A percentile compares a stretch with the other conserved stretches of the same genome.
Evolutionary conservation across 2,329 filamentous ascomycete species (phyloP).

Genomic region (Botrytis squamosa): DNA sequence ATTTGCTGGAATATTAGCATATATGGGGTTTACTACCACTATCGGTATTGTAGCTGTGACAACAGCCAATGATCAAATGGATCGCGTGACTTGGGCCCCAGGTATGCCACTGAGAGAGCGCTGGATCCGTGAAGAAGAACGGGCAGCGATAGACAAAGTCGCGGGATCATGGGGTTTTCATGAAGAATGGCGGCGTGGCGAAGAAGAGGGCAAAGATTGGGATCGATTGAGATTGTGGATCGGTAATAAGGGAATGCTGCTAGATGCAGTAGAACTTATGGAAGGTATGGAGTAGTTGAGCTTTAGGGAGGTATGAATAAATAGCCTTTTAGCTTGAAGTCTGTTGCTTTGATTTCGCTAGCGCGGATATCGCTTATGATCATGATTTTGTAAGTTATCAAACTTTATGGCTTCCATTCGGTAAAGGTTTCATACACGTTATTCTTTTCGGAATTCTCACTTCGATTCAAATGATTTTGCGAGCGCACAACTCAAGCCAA

Average conservation of each 20-base stretch:
- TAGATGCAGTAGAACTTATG: slow-evolving; percentile 89
- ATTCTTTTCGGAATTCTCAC: neutral
- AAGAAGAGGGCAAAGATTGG: slow-evolving; percentile 91
- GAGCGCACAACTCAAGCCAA: slow-evolving; percentile 2
- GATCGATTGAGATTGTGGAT: slow-evolving; percentile 80
- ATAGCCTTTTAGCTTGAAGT: neutral
- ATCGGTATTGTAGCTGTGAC: slow-evolving; percentile 82
- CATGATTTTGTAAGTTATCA: neutral
- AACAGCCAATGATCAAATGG: slow-evolving; percentile 93
- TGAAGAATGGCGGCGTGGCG: slow-evolving; percentile 74
- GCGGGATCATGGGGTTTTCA: slow-evolving; percentile 91
- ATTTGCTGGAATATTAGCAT: slow-evolving; percentile 78
- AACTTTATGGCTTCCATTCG: neutral
- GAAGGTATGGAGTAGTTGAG: slow-evolving; percentile 67
- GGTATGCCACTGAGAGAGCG: slow-evolving; percentile 78
- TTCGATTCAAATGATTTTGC: neutral
- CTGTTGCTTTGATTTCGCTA: slow-evolving; percentile 1
- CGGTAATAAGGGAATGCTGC: slow-evolving; percentile 78
- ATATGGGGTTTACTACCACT: slow-evolving; percentile 75
- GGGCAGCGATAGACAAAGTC: slow-evolving; percentile 80
- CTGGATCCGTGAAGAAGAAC: slow-evolving; percentile 88
- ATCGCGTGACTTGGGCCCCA: slow-evolving; percentile 83
- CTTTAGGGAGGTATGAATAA: slow-evolving; percentile 1
- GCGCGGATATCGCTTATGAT: neutral
- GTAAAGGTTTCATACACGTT: neutral